A percentile compares a stretch with the other conserved stretches of the same genome.
Evolutionary conservation across 768 basidiomycete species (phyloP).

Genomic region (Trametes punicea): DNA sequence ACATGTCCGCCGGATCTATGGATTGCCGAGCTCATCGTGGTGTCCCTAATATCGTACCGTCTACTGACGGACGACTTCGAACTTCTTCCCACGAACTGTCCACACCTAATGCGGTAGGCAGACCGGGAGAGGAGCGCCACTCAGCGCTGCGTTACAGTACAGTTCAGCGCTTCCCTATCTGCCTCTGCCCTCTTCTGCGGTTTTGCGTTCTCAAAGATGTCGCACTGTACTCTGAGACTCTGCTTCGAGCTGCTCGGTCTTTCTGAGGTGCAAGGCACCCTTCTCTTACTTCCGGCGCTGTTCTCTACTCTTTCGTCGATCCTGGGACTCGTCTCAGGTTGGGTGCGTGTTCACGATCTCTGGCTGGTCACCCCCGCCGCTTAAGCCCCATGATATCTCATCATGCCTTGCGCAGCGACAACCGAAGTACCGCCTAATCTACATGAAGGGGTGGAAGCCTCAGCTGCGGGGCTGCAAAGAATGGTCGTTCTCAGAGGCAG

Average conservation of each 20-base stretch:
- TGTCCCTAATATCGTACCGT: not conserved
- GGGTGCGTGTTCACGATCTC: not conserved
- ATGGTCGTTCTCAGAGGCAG: too few species aligned
- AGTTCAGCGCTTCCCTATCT: not conserved
- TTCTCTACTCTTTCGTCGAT: not conserved
- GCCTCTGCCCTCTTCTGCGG: not conserved
- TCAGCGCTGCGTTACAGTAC: not conserved
- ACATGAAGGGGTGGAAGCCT: too few species aligned
- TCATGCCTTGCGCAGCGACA: not conserved
- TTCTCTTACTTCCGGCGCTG: not conserved
- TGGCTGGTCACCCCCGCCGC: not conserved
- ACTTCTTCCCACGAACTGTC: not conserved
- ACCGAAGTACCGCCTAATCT: not conserved
- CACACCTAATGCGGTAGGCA: not conserved
- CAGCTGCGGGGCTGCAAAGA: too few species aligned
- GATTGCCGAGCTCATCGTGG: not conserved
- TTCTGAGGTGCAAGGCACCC: not conserved
- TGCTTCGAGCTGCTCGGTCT: not conserved
- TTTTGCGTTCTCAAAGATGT: not conserved
- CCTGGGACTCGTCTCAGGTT: not conserved
- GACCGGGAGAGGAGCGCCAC: not conserved
- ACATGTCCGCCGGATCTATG: not conserved
- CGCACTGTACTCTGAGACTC: not conserved
- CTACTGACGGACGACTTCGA: not conserved
- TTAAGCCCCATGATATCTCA: not conserved